Base-by-base conservation (phyloP, 371 early-diverging fungal genomes). In the Nematocida homosporus region DNA sequence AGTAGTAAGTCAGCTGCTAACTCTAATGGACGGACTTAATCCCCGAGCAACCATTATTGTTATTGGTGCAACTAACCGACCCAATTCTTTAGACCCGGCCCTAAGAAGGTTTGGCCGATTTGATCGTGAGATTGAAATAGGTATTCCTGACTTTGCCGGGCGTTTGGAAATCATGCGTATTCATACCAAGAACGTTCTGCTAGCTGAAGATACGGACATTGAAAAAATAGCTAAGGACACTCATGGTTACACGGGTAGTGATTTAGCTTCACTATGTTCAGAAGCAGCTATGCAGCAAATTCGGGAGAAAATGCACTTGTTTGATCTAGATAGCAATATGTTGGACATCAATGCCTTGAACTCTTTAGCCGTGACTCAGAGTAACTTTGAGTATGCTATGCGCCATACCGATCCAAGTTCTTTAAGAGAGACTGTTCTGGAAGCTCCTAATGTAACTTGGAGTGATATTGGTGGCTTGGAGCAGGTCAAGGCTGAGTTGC, bases 201-300 rank as follows among this genome's bases (percentile, higher is more conserved):
- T 98, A 79, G 91, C 88, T 65, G 93, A 94, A 34, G 79, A 81
- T 56, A 96, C 97, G 37, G 96, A 99, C 84, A 83, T 99, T 65
- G 94, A 93, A 79, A 90, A 93, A 78, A 92, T 99, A 68, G 94
- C 98, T 30, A 87, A 93, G 2, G 95, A 97, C 81, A 95, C 95
- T 5, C 98, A 95, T 85, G 98, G 98, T 77, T 94, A 91, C 86
- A 96, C 95, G 51, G 99, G 99, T 79, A 90, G 95, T 53, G 99
- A 99, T 87, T 84, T 97, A 79, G 97, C 97, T 27, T 91, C 95
- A 6, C 89, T 99, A 67, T 97, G 98, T 85, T 95, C 95, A 57
- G 99, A 97, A 86, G 99, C 98, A 18, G 98, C 98, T 59, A 92
- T 98, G 89, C 98, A 98, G 86, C 98, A 97, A 84, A 97, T 98